Evolutionary conservation across 2,329 filamentous ascomycete genomes (phyloP), one percentile per base, ranked within the genome.

Genomic region (Xylariaceae sp.): DNA sequence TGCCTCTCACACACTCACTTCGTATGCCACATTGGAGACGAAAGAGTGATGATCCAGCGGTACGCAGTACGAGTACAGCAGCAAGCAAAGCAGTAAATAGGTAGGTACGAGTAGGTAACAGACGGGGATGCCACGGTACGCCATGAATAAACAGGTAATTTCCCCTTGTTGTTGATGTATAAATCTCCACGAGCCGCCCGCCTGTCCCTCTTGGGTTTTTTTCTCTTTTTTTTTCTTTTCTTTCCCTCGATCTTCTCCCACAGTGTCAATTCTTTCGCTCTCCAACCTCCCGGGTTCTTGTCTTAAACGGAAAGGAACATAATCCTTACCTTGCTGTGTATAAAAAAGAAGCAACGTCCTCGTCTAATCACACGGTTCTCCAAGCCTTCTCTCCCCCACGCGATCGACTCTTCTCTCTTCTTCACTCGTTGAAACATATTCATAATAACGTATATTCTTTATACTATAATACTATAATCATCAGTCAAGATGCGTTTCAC

Each of bases 401-500:
- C 51, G 57, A 48, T 53, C 51, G 50, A 52, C 55, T 61, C 53
- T 56, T 54, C 55, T 58, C 55, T 57, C 58, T 54, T 53, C 56
- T 10, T 61, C 61, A 13, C 51, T 63, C 61, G 61, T 63, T 63
- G 49, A 56, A 51, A 17, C 11, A 17, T 35, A 51, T 41, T 58
- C 37, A 51, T 23, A 35, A 30, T 39, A 6, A 57, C 51, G 51
- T 57, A 57, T 53, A 53, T 37, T 57, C 58, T 54, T 56, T 48
- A 59, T 64, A 59, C 61, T 64, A 55, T 67, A 63, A 68, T 63
- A 66, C 55, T 61, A 45, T 62, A 71, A 62, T 71, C 50, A 56
- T 66, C 23, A 30, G 23, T 30, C 77, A 83, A 76, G 45, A 85
- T 85, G 82, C 82, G 81, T 74, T 81, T 83, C 78, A 73, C 80